These are phyloP conservation scores for Alternaria gansuensis DNA, from an alignment of 2,329 filamentous ascomycete species.

Conservation along the genomic window DNA sequence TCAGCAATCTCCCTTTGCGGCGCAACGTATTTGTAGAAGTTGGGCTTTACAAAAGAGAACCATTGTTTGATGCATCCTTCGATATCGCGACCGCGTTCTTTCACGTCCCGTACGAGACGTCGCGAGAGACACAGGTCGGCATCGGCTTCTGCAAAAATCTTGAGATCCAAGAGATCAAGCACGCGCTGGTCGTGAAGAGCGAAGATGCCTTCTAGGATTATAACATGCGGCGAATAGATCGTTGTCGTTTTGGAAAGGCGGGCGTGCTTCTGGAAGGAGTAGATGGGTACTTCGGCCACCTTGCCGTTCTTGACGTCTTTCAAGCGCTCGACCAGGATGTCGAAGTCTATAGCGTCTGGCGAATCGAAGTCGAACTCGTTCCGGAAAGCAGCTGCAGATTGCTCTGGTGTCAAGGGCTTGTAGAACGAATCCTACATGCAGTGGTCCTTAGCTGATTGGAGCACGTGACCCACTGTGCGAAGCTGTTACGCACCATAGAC, in stretches of 20 bases:
- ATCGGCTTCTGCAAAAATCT: conserved; percentile 97
- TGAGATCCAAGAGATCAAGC: conserved; percentile 87
- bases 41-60: conserved; percentile 96
- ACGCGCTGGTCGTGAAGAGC: conserved; percentile 89
- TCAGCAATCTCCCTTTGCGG: conserved; percentile 92
- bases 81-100: conserved; percentile 87
- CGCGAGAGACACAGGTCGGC: conserved; percentile 86
- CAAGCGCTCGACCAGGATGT: conserved; percentile 80
- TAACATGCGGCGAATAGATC: conserved; percentile 94
- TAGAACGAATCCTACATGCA: conserved; percentile 88
- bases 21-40: conserved; percentile 92
- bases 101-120: conserved; percentile 79
- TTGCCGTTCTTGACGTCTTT: conserved; percentile 88
- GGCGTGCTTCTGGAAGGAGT: conserved; percentile 93
- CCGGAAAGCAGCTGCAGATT: conserved; percentile 80
- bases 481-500: conserved; percentile 75
- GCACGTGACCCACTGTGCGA: conserved; percentile 37
- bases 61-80: conserved; percentile 98
- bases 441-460: conserved; percentile 22
- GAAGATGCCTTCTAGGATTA: conserved; percentile 95
- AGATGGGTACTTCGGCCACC: conserved; percentile 89
- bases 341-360: conserved; percentile 93
- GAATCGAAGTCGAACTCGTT: conserved; percentile 98
- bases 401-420: conserved; percentile 81
- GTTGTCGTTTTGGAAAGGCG: conserved; percentile 80